A percentile compares a stretch with the other conserved stretches of the same genome.
Evolutionary conservation across 495 filamentous ascomycete species (phyloP).

Genomic region (Penicillium chermesinum): DNA sequence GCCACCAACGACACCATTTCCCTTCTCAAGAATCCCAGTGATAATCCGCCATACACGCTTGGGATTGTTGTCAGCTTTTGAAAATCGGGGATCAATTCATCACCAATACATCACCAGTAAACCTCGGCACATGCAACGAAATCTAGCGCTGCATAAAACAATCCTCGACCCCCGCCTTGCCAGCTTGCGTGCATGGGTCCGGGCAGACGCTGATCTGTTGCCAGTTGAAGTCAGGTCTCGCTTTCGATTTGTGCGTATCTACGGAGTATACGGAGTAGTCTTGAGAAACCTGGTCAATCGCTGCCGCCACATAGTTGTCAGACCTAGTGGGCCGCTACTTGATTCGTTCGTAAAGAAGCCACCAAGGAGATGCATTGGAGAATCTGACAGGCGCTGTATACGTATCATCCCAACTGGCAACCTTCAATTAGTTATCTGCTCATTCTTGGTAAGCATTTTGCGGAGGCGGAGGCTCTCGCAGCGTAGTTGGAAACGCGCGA

Average conservation of each 20-base stretch:
- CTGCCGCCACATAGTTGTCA: no score
- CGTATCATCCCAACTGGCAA: constrained; percentile 1
- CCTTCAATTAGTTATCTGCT: constrained; percentile 1
- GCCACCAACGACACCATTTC: no score
- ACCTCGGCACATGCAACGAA: constrained; percentile 6
- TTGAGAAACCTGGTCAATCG: no score
- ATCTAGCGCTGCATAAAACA: constrained; percentile 11
- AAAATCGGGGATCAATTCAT: no score
- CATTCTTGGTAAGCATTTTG: constrained; percentile 1
- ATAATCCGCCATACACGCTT: no score
- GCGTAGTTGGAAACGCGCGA: background rate
- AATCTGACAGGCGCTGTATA: constrained; percentile 4
- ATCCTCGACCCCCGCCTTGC: constrained; percentile 14
- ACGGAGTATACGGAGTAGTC: no score
- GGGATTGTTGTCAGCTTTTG: no score
- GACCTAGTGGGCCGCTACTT: constrained; percentile 8
- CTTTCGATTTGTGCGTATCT: no score
- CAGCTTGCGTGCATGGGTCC: constrained; percentile 13
- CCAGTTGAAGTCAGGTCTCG: background rate
- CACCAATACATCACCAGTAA: constrained; percentile 17
- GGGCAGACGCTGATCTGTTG: constrained; percentile 9
- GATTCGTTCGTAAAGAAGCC: constrained; percentile 3
- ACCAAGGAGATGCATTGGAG: constrained; percentile 3
- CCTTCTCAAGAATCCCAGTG: no score
- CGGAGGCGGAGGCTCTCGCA: background rate